These are phyloP conservation scores for Naganishia sp. DNA, from an alignment of 1,284 basidiomycete species.

Conservation along the genomic window DNA sequence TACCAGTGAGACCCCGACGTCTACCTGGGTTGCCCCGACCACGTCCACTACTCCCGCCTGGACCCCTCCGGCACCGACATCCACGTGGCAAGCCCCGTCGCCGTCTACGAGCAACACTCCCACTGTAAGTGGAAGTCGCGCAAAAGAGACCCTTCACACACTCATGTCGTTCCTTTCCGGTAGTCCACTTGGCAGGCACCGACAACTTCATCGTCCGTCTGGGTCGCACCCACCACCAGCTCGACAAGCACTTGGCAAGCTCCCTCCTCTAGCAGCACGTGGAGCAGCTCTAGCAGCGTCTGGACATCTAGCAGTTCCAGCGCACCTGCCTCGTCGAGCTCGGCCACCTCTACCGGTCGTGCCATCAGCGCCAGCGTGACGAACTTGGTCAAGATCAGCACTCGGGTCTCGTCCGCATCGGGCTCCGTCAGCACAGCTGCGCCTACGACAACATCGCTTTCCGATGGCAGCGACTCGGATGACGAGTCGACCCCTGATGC, in stretches of 20 bases:
- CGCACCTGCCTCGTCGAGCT: slow-evolving; percentile 22
- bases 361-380: slow-evolving; percentile 14
- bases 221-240: slow-evolving; percentile 22
- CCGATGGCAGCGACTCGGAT: slow-evolving; percentile 2
- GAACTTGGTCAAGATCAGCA: slow-evolving; percentile 22
- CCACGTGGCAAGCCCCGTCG: background rate
- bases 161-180: background rate
- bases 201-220: slow-evolving; percentile 21
- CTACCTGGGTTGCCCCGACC: slow-evolving; percentile 24
- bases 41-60: slow-evolving; percentile 29
- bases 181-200: slow-evolving; percentile 12
- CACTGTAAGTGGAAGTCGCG: slow-evolving; percentile 3
- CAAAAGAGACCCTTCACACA: background rate
- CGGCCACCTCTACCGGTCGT: slow-evolving; percentile 1
- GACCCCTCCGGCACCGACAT: slow-evolving; percentile 23
- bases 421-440: slow-evolving; percentile 14
- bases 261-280: slow-evolving; percentile 23
- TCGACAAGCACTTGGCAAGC: slow-evolving; percentile 19
- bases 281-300: slow-evolving; percentile 28
- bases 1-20: slow-evolving; percentile 15
- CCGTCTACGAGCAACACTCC: slow-evolving; percentile 5
- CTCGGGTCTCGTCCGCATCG: slow-evolving; percentile 21
- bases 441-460: slow-evolving; percentile 10
- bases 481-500: background rate
- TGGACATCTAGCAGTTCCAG: slow-evolving; percentile 22